phyloP scores from a whole-genome alignment of 2,329 filamentous ascomycete genomes.

The Cordyceps militaris region DNA sequence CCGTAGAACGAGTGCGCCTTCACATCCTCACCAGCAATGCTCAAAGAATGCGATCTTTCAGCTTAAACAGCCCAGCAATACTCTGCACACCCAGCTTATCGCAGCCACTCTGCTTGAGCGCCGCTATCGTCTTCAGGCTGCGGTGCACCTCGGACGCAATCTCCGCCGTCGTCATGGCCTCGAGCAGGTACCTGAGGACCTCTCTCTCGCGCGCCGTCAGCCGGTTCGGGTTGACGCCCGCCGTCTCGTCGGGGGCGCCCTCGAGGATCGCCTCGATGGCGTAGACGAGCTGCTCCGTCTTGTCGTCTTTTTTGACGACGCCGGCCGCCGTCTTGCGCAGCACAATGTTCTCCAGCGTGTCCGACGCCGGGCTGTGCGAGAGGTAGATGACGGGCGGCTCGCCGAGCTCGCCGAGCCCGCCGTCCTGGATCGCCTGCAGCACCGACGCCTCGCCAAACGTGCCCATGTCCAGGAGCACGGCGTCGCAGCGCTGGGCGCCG shows the following conservation, averaged over 20 bases:
- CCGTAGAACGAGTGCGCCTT: not conserved
- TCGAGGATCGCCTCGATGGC: slow-evolving; percentile 1
- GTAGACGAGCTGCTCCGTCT: not conserved
- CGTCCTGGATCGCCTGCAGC: not conserved
- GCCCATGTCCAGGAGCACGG: not conserved
- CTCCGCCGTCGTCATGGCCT: slow-evolving; percentile 6
- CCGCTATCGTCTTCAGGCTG: not conserved
- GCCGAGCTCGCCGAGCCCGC: not conserved
- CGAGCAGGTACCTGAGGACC: not conserved
- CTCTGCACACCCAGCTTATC: slow-evolving; percentile 6
- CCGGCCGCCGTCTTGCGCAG: not conserved
- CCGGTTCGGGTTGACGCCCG: not conserved
- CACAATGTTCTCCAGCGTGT: slow-evolving; percentile 5
- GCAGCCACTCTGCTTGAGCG: slow-evolving; percentile 7
- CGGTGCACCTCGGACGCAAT: slow-evolving; percentile 3
- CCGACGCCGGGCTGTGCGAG: not conserved
- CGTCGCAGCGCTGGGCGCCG: not conserved
- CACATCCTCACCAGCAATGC: not conserved
- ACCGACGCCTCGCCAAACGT: not conserved
- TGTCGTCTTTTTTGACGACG: not conserved
- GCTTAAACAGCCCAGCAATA: slow-evolving; percentile 4
- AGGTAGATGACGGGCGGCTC: not conserved
- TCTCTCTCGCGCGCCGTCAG: not conserved
- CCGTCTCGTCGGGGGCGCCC: not conserved
- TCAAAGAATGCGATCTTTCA: slow-evolving; percentile 3